Percentiles rank a stretch among this genome's conserved stretches.
These are phyloP conservation scores for Coemansia umbellata DNA, from an alignment of 192 early-diverging fungal species.

Conservation along the genomic window DNA sequence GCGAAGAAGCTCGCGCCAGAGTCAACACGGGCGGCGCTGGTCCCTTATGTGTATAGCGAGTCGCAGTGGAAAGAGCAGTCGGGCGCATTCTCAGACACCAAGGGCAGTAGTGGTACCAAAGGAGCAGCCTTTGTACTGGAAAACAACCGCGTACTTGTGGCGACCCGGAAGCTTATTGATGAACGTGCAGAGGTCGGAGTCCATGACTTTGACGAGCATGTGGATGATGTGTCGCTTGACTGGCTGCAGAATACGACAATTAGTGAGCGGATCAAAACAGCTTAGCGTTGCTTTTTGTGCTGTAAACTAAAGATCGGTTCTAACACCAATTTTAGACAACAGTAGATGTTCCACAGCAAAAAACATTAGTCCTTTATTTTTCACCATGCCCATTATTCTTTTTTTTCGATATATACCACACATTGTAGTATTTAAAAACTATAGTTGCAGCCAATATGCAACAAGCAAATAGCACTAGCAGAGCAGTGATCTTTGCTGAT, in stretches of 20 bases:
- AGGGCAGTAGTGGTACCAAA: constrained; percentile 3
- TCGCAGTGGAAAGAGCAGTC: constrained; percentile 46
- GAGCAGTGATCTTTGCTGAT: too few species aligned
- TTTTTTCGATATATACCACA: too few species aligned
- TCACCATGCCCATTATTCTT: too few species aligned
- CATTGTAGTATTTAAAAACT: too few species aligned
- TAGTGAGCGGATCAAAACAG: constrained; percentile 37
- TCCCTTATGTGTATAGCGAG: constrained; percentile 22
- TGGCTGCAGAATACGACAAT: constrained; percentile 47
- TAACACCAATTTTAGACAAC: too few species aligned
- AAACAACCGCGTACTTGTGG: constrained; percentile 38
- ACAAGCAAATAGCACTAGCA: too few species aligned
- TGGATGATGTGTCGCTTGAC: constrained; percentile 43
- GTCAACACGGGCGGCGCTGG: constrained; percentile 12
- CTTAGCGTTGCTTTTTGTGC: constrained; percentile 1
- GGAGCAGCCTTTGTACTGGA: constrained; percentile 30
- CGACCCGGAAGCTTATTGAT: constrained; percentile 33
- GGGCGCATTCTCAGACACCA: constrained; percentile 14
- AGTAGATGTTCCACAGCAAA: too few species aligned
- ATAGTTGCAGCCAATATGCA: too few species aligned
- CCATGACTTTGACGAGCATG: constrained; percentile 53
- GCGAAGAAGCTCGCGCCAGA: constrained; percentile 33
- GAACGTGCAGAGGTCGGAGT: constrained; percentile 35
- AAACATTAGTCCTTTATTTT: constrained; percentile 3
- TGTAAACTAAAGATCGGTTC: not conserved